Percentiles rank a stretch among this genome's conserved stretches.
These are phyloP conservation scores for Austroboletus festivus DNA, from an alignment of 768 basidiomycete species.

Conservation along the genomic window DNA sequence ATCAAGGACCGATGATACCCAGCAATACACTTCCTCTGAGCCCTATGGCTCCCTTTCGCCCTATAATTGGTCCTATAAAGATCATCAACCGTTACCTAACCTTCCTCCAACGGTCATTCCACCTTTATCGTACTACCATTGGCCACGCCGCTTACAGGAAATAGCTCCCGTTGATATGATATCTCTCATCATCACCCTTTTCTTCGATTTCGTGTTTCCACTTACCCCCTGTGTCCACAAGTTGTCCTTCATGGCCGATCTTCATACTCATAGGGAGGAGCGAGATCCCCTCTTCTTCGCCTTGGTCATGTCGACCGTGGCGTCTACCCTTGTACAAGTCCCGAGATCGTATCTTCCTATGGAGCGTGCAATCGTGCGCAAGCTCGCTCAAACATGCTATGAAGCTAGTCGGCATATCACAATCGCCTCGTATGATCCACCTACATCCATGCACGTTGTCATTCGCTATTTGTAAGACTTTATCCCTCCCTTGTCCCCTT, in stretches of 20 bases:
- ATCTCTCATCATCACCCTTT: slow-evolving; percentile 78
- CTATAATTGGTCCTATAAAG: slow-evolving; percentile 70
- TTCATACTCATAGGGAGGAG: slow-evolving; percentile 76
- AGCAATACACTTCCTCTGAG: slow-evolving; percentile 42
- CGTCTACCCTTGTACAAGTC: slow-evolving; percentile 84
- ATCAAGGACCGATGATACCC: slow-evolving; percentile 45
- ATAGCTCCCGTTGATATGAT: slow-evolving; percentile 81
- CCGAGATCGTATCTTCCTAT: slow-evolving; percentile 86
- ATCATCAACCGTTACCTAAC: slow-evolving; percentile 49
- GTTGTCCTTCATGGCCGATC: slow-evolving; percentile 89
- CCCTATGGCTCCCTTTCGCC: slow-evolving; percentile 62
- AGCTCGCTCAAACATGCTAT: slow-evolving; percentile 76
- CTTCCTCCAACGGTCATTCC: slow-evolving; percentile 42
- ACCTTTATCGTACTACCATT: slow-evolving; percentile 70
- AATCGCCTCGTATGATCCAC: slow-evolving; percentile 78
- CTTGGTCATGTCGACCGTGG: slow-evolving; percentile 84
- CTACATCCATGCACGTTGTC: slow-evolving; percentile 79
- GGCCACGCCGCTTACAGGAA: slow-evolving; percentile 75
- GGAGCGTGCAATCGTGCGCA: slow-evolving; percentile 80
- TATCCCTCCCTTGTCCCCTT: not conserved
- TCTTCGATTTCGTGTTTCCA: slow-evolving; percentile 92
- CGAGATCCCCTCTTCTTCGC: slow-evolving; percentile 88
- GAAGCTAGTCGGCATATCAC: slow-evolving; percentile 82
- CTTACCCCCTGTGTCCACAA: slow-evolving; percentile 90
- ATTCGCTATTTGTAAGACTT: slow-evolving; percentile 80